A percentile compares a stretch with the other conserved stretches of the same genome.
These are phyloP conservation scores for Colletotrichum neosansevieriae DNA, from an alignment of 2,329 filamentous ascomycete species.

Conservation along the genomic window DNA sequence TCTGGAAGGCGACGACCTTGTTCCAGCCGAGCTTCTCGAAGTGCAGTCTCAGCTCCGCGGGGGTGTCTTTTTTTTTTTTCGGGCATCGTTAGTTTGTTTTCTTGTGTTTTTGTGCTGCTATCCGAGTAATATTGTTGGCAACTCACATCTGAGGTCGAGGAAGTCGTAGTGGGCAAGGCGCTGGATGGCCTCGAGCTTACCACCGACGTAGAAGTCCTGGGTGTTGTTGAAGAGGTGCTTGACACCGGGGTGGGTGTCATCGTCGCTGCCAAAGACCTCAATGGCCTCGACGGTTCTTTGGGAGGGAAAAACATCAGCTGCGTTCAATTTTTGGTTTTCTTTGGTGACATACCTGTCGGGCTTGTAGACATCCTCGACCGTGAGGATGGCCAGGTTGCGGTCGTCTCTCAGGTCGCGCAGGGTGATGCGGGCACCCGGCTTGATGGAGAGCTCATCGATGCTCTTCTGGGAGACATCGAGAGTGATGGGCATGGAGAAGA, in stretches of 20 bases:
- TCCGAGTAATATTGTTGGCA: neutral
- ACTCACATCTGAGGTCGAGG: slow-evolving; percentile 90
- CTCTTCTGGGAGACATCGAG: slow-evolving; percentile 84
- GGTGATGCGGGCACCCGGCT: slow-evolving; percentile 84
- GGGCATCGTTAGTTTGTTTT: slow-evolving; percentile 37
- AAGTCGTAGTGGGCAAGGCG: slow-evolving; percentile 99
- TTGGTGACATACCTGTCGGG: slow-evolving; percentile 85
- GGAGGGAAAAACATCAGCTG: slow-evolving; percentile 12
- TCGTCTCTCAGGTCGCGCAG: slow-evolving; percentile 97
- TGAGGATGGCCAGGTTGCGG: slow-evolving; percentile 94
- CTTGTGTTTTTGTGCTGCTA: neutral
- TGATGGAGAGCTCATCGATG: slow-evolving; percentile 80
- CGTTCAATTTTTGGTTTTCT: slow-evolving; percentile 47
- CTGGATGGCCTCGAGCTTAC: slow-evolving; percentile 95
- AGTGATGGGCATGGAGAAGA: slow-evolving; percentile 98
- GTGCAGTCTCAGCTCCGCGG: slow-evolving; percentile 92
- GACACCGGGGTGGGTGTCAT: slow-evolving; percentile 91
- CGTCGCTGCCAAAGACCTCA: slow-evolving; percentile 92
- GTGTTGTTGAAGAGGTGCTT: slow-evolving; percentile 87
- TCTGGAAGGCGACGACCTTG: slow-evolving; percentile 98
- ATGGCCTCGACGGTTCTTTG: slow-evolving; percentile 86
- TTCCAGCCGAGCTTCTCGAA: slow-evolving; percentile 99
- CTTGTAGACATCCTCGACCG: slow-evolving; percentile 93
- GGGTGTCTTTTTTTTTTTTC: slow-evolving; percentile 76
- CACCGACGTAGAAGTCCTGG: slow-evolving; percentile 92